Evolutionary conservation across 257 asterid genomes (phyloP).

Genomic region (Solanum pennellii): DNA sequence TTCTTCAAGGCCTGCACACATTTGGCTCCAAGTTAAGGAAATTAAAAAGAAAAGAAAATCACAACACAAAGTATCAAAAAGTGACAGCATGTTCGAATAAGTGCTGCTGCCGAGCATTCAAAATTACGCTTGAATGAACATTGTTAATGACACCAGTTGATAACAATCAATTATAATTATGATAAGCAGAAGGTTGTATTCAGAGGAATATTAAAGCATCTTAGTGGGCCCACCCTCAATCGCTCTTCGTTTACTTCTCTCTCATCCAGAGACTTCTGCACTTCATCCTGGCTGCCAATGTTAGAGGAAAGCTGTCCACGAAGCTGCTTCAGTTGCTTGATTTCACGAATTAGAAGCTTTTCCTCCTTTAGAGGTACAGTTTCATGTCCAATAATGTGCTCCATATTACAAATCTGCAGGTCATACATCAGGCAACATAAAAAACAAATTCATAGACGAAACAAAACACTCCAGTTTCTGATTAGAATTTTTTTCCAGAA

Average conservation of each 20-base stretch:
- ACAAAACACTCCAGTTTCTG: background rate
- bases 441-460: background rate
- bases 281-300: slow-evolving; percentile 76
- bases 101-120: background rate
- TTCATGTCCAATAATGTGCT: slow-evolving; percentile 78
- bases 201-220: background rate
- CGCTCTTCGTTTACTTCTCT: slow-evolving; percentile 62
- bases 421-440: background rate
- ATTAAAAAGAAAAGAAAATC: background rate
- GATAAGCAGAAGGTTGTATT: background rate
- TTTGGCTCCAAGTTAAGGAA: background rate
- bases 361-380: slow-evolving; percentile 80
- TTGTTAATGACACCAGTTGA: background rate
- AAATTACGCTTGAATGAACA: background rate
- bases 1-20: slow-evolving; percentile 52
- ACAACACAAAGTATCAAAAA: background rate
- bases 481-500: background rate
- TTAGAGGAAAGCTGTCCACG: slow-evolving; percentile 77
- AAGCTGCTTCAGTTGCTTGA: slow-evolving; percentile 82
- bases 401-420: slow-evolving; percentile 57
- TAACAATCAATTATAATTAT: background rate
- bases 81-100: background rate
- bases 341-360: slow-evolving; percentile 71
- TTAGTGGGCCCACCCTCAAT: slow-evolving; percentile 44
- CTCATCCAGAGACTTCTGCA: slow-evolving; percentile 78